Base-by-base conservation (phyloP, 2,329 filamentous ascomycete species). In the Plectosphaerella cucumerina region DNA sequence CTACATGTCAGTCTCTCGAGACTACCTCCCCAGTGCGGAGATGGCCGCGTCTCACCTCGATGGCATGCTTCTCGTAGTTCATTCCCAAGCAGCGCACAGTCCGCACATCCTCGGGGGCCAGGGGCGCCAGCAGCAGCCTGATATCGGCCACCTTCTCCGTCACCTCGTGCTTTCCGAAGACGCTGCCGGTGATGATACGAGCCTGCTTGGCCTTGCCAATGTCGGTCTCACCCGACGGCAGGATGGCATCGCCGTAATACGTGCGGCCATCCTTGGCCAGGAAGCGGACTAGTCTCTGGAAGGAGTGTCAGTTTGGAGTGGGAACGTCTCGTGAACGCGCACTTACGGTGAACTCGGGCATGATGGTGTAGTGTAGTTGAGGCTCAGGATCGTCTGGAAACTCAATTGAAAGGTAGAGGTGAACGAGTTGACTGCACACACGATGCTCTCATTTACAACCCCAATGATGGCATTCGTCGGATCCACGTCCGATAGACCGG, bases 191-290 rank as follows among this genome's bases (percentile, higher is more conserved):
- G 56, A 89, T 81, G 45, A 89, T 72, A 47, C 70, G 78, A 20
- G 86, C 86, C 59, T 79, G 75, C 47, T 72, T 80, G 2, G 79
- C 76, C 68, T 82, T 77, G 53, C 79, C 70, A 55, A 89, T 76
- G 60, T 89, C 83, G 46, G 65, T 80, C 37, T 77, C 70, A 18
- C 82, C 84, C 1, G 67, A 49, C 4, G 85, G 83, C 18, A 90
- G 77, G 50, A 90, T 81, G 53, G 87, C 86, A 69, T 91, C 86
- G 58, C 87, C 88, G 57, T 89, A 89, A 68, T 89, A 87, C 34
- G 80, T 78, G 50, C 75, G 75, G 64, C 86, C 86, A 61, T 90
- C 84, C 59, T 78, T 82, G 60, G 86, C 83, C 9, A 89, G 77
- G 70, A 90, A 91, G 49, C 87, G 84, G 58, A 91, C 73, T 37